A percentile compares a stretch with the other conserved stretches of the same genome.
Conservation (phyloP, 2,329 filamentous ascomycete genomes). For the Trichothecium roseum region DNA sequence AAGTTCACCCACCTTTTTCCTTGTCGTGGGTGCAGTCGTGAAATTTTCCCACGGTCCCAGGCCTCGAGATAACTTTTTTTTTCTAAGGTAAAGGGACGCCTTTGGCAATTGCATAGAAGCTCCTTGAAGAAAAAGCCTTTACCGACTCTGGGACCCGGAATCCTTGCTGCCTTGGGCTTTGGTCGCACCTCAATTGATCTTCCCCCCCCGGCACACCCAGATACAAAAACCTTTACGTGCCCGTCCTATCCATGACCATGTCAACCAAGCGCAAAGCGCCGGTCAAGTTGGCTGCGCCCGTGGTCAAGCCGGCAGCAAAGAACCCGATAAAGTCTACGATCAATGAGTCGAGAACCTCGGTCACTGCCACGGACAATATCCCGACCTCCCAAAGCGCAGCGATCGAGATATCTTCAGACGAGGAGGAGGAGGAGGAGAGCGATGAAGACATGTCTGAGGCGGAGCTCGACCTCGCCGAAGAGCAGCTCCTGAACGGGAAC, state of each 20-base stretch:
- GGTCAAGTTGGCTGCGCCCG: slow-evolving; percentile 45
- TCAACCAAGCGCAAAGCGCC: slow-evolving; percentile 52
- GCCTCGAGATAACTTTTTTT: background rate
- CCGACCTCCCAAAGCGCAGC: slow-evolving; percentile 27
- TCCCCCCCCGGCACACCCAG: too few species aligned
- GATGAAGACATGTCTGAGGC: slow-evolving; percentile 35
- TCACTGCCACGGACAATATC: slow-evolving; percentile 32
- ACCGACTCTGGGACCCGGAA: too few species aligned
- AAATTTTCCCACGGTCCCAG: slow-evolving; percentile 21
- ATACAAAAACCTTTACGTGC: background rate
- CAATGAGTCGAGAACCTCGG: slow-evolving; percentile 47
- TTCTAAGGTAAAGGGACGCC: too few species aligned
- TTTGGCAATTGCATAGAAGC: background rate
- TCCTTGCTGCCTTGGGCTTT: too few species aligned
- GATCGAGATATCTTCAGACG: slow-evolving; percentile 44
- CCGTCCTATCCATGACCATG: slow-evolving; percentile 26
- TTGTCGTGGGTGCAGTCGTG: slow-evolving; percentile 8
- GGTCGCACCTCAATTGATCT: too few species aligned
- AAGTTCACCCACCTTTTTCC: slow-evolving; percentile 16
- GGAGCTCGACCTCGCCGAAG: slow-evolving; percentile 12
- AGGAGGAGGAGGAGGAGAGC: slow-evolving; percentile 35
- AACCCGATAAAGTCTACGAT: slow-evolving; percentile 37
- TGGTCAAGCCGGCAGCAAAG: slow-evolving; percentile 43
- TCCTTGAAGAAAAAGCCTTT: too few species aligned
- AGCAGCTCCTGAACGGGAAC: slow-evolving; percentile 6